A percentile compares a stretch with the other conserved stretches of the same genome.
Evolutionary conservation across 768 basidiomycete genomes (phyloP).

Genomic region (Leccinellum albellum): DNA sequence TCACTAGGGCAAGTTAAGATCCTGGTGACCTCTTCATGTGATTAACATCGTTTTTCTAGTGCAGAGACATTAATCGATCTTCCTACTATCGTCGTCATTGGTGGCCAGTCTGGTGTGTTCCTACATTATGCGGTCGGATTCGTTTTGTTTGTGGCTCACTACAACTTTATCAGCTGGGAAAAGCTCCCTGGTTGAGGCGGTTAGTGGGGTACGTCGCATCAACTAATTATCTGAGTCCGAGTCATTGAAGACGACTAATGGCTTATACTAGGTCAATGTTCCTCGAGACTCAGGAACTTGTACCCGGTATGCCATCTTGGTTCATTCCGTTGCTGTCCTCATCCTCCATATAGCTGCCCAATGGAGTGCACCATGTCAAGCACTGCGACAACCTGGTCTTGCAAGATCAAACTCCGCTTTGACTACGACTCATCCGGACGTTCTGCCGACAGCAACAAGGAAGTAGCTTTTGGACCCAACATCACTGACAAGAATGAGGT

Average conservation of each 20-base stretch:
- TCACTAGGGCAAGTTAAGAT: constrained; percentile 36
- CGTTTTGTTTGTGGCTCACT: neutral
- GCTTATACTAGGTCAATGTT: constrained; percentile 45
- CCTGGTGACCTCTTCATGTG: neutral
- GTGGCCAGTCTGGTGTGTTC: constrained; percentile 49
- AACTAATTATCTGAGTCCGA: neutral
- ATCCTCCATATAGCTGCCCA: constrained; percentile 39
- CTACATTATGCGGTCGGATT: neutral
- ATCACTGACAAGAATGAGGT: constrained; percentile 32
- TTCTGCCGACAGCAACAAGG: constrained; percentile 4
- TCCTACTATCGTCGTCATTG: constrained; percentile 54
- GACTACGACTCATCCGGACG: constrained; percentile 31
- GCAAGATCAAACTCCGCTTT: constrained; percentile 41
- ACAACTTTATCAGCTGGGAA: constrained; percentile 44
- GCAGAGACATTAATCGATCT: constrained; percentile 39
- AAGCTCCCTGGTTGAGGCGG: constrained; percentile 56
- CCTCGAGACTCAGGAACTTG: constrained; percentile 62
- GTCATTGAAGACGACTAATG: neutral
- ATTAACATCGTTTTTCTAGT: constrained; percentile 24
- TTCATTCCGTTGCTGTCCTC: neutral
- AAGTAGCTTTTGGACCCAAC: constrained; percentile 27
- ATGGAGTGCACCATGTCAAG: constrained; percentile 52
- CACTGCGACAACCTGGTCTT: constrained; percentile 37
- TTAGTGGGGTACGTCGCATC: constrained; percentile 43
- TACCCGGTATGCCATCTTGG: constrained; percentile 38